Evolutionary conservation across 148 eudicot genomes (phyloP), one percentile per base, ranked within the genome.

Genomic region (Persicaria tinctoria): DNA sequence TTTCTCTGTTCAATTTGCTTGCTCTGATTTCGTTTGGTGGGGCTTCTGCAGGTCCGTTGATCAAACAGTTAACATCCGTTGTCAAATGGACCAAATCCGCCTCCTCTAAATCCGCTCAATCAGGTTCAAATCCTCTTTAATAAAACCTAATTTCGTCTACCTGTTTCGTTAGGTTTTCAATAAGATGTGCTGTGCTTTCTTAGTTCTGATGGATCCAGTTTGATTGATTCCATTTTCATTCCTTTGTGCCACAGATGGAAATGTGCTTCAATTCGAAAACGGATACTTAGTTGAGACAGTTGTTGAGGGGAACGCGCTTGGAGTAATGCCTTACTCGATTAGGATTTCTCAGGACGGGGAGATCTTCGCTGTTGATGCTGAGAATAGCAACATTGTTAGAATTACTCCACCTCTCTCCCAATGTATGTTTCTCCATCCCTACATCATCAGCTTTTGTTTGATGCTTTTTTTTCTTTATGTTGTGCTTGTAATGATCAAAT

Each of bases 311-410:
- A 32, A 32, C 41, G 41, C 41, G 41, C 41, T 32, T 32, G 41
- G 41, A 32, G 41, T 32, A 32, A 84, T 87, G 51, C 97, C 98
- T 47, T 86, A 93, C 78, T 82, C 87, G 10, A 87, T 93, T n/a
- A 84, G 93, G 56, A 90, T 93, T 17, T 87, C 96, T 50, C 86
- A 87, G 17, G 98, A 93, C 64, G 98, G 98, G 17, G 98, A 93
- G 74, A 89, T 93, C 20, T 93, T 83, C 77, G 97, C 98, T 75
- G 98, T 93, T 51, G 97, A 93, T 85, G 82, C 89, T 17, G 86
- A 84, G 51, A 90, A 88, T 75, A 93, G 97, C 84, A 93, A 32
- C 41, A 32, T 32, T 32, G 41, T 32, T 32, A 32, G 41, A 32
- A 32, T 32, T 32, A 32, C 41, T 32, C 41, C 41, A 32, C 41